These are phyloP conservation scores for Allantophomopsis cytisporea DNA, from an alignment of 2,329 filamentous ascomycete genomes.

Conservation along the genomic window DNA sequence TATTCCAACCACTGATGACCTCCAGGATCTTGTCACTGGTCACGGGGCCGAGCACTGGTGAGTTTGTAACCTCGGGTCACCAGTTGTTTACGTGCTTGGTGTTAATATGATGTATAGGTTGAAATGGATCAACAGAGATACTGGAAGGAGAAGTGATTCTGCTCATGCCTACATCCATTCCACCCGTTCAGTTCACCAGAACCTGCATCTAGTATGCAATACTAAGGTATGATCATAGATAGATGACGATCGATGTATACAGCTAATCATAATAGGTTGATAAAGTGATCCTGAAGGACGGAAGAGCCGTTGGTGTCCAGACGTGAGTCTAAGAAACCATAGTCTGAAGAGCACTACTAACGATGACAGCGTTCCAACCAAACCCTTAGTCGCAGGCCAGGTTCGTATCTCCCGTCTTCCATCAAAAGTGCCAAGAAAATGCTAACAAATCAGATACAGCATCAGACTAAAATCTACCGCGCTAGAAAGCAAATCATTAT, in stretches of 20 bases:
- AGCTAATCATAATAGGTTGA: constrained; percentile 30
- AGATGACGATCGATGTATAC: no score
- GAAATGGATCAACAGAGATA: constrained; percentile 69
- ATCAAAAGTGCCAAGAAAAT: no score
- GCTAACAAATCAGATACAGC: constrained; percentile 8
- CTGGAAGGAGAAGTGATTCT: constrained; percentile 49
- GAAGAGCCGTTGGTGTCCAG: constrained; percentile 56
- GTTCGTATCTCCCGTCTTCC: no score
- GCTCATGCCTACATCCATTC: constrained; percentile 70
- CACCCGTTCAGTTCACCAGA: constrained; percentile 55
- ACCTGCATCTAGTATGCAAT: constrained; percentile 60
- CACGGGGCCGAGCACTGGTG: constrained; percentile 16
- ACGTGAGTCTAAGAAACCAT: constrained; percentile 20
- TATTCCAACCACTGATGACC: constrained; percentile 62
- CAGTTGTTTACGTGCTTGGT: no score
- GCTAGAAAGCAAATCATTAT: constrained; percentile 23
- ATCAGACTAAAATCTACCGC: constrained; percentile 15
- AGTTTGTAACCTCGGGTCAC: constrained; percentile 1
- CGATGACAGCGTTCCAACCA: constrained; percentile 38
- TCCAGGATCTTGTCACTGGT: constrained; percentile 56
- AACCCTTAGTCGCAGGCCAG: constrained; percentile 33
- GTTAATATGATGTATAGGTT: constrained; percentile 45
- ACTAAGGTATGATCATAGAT: constrained; percentile 34
- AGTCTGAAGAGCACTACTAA: no score
- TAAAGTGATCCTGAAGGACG: constrained; percentile 62